phyloP scores from a whole-genome alignment of 345 rosid species.

The Pelargonium nanum region DNA sequence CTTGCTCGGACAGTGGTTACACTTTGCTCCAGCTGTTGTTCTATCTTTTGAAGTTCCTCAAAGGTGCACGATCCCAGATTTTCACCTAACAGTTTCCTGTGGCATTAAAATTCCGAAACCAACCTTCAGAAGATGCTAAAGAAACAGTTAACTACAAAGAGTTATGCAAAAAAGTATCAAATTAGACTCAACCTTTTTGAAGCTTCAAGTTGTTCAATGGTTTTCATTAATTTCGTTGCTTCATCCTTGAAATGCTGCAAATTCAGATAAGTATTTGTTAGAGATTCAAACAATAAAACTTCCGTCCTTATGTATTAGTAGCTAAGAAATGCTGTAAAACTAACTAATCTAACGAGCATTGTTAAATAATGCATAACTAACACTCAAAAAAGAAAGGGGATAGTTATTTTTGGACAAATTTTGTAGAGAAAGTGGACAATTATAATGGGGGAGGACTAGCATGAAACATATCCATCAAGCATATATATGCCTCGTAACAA shows the following conservation, averaged over 20 bases:
- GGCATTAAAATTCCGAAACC: too few relatives aligned
- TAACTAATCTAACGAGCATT: too few relatives aligned
- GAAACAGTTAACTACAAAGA: not conserved
- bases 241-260: not conserved
- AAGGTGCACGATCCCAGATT: not conserved
- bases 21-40: constrained; percentile 1
- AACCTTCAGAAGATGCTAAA: not conserved
- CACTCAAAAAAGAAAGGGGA: too few relatives aligned
- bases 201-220: not conserved
- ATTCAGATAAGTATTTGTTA: not conserved
- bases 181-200: not conserved
- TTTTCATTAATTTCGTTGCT: not conserved
- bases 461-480: too few relatives aligned
- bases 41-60: not conserved
- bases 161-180: not conserved
- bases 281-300: too few relatives aligned
- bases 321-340: too few relatives aligned
- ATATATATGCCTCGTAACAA: too few relatives aligned
- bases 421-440: too few relatives aligned
- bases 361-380: too few relatives aligned
- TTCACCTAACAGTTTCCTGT: not conserved
- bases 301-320: too few relatives aligned
- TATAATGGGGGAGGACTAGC: too few relatives aligned
- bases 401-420: too few relatives aligned
- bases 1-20: not conserved